Percentiles rank a stretch among this genome's conserved stretches.
These are phyloP conservation scores for Phytophthora crassamura DNA, from an alignment of 352 stramenopile species.

Conservation along the genomic window DNA sequence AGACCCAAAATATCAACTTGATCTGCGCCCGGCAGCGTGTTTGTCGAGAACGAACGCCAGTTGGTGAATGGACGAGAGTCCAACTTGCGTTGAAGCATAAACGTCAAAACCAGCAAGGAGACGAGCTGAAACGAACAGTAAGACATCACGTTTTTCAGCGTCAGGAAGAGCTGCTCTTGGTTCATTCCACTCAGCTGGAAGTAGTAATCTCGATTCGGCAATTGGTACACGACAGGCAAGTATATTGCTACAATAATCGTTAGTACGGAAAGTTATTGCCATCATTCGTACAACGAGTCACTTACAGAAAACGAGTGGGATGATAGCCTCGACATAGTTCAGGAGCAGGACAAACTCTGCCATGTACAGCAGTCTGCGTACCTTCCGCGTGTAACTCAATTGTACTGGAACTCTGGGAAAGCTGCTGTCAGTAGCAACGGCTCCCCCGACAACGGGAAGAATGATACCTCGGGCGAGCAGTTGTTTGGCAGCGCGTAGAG, in stretches of 20 bases:
- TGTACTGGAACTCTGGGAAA: background rate
- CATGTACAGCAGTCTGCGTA: conserved; percentile 4
- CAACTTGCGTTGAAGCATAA: conserved; percentile 11
- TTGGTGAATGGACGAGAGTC: conserved; percentile 28
- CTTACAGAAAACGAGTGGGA: conserved; percentile 13
- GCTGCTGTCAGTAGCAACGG: background rate
- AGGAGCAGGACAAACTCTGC: conserved; percentile 11
- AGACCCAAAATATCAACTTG: conserved; percentile 35
- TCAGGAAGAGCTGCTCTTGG: conserved; percentile 9
- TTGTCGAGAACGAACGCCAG: conserved; percentile 42
- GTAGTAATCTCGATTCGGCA: conserved; percentile 43
- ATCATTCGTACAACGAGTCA: background rate
- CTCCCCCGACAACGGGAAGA: too few species aligned
- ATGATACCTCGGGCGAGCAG: too few species aligned
- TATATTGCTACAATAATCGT: conserved; percentile 21
- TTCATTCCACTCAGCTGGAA: conserved; percentile 19
- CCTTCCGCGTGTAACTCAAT: background rate
- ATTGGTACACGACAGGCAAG: conserved; percentile 19
- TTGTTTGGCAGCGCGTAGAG: too few species aligned
- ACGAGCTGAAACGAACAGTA: background rate
- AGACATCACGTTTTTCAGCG: conserved; percentile 26
- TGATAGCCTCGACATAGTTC: conserved; percentile 20
- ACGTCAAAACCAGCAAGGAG: background rate
- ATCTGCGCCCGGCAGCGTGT: conserved; percentile 29
- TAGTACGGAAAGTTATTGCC: background rate